These are phyloP conservation scores for Leishmania tropica DNA, from an alignment of 208 protist species.

Conservation along the genomic window DNA sequence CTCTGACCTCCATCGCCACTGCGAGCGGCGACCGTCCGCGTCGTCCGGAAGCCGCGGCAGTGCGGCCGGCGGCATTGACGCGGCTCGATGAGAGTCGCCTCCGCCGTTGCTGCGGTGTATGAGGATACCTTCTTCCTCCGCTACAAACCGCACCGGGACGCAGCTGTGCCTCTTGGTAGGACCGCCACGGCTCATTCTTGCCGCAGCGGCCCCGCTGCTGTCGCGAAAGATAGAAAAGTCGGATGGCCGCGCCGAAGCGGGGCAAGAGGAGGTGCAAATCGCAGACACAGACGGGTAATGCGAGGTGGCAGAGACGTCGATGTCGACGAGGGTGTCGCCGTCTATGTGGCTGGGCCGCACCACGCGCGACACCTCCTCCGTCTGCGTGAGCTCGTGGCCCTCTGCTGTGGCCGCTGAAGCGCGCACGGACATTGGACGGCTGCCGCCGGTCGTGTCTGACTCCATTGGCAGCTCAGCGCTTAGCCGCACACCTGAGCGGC, in stretches of 20 bases:
- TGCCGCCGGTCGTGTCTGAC: slow-evolving; percentile 29
- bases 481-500: slow-evolving; percentile 73
- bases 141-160: slow-evolving; percentile 8
- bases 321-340: slow-evolving; percentile 21
- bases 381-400: slow-evolving; percentile 16
- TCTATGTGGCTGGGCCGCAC: slow-evolving; percentile 20
- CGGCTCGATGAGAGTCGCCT: slow-evolving; percentile 5
- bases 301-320: slow-evolving; percentile 33
- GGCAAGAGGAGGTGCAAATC: slow-evolving; percentile 27
- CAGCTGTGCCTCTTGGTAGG: slow-evolving; percentile 13
- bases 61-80: slow-evolving; percentile 9
- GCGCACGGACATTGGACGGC: not conserved
- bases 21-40: not conserved
- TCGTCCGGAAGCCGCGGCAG: not conserved
- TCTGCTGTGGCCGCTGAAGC: slow-evolving; percentile 16
- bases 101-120: slow-evolving; percentile 12
- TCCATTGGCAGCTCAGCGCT: slow-evolving; percentile 52
- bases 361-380: slow-evolving; percentile 22
- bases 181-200: not conserved
- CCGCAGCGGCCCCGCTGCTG: slow-evolving; percentile 26
- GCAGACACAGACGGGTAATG: slow-evolving; percentile 27
- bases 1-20: slow-evolving; percentile 17
- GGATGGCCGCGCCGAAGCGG: slow-evolving; percentile 49
- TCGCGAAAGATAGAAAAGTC: slow-evolving; percentile 84
- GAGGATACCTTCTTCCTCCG: slow-evolving; percentile 24